Evolutionary conservation across 2,329 filamentous ascomycete genomes (phyloP).

Genomic region (Aspergillus novofumigatus): DNA sequence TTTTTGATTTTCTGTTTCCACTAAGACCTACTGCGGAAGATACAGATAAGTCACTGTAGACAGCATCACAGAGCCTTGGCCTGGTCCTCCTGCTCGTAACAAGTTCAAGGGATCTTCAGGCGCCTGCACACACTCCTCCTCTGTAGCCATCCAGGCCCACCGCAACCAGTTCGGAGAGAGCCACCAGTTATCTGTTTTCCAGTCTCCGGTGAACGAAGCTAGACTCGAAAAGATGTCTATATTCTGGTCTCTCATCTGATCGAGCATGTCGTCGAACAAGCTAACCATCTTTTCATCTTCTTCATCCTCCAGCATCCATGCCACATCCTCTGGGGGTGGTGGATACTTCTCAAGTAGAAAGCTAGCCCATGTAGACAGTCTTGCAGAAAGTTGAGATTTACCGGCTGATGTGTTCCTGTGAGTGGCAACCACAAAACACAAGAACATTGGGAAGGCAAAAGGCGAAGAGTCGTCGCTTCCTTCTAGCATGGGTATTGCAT

Average conservation of each 20-base stretch:
- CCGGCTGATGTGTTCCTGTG: conserved; percentile 12
- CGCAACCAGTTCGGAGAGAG: conserved; percentile 36
- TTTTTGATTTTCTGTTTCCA: not conserved
- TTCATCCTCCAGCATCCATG: conserved; percentile 28
- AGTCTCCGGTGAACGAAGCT: conserved; percentile 16
- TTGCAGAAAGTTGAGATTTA: conserved; percentile 23
- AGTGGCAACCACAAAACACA: conserved; percentile 31
- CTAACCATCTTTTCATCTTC: conserved; percentile 21
- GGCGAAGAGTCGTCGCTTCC: conserved; percentile 19
- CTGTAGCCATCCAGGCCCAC: conserved; percentile 41
- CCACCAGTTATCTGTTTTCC: conserved; percentile 30
- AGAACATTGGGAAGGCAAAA: conserved; percentile 29
- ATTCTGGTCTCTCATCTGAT: conserved; percentile 11
- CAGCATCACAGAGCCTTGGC: conserved; percentile 19
- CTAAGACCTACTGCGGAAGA: conserved; percentile 25
- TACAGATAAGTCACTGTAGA: conserved; percentile 34
- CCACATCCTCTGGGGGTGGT: conserved; percentile 26
- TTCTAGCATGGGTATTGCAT: conserved; percentile 14
- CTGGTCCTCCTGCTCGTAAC: conserved; percentile 15
- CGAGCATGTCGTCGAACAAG: conserved; percentile 22
- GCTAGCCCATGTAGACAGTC: conserved; percentile 33
- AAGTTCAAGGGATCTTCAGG: conserved; percentile 32
- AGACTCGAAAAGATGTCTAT: conserved; percentile 12
- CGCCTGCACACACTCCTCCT: conserved; percentile 37
- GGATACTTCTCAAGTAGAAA: conserved; percentile 34